Evolutionary conservation across 2,329 filamentous ascomycete genomes (phyloP), one percentile per base, ranked within the genome.

Genomic region (Alternaria gaisen): DNA sequence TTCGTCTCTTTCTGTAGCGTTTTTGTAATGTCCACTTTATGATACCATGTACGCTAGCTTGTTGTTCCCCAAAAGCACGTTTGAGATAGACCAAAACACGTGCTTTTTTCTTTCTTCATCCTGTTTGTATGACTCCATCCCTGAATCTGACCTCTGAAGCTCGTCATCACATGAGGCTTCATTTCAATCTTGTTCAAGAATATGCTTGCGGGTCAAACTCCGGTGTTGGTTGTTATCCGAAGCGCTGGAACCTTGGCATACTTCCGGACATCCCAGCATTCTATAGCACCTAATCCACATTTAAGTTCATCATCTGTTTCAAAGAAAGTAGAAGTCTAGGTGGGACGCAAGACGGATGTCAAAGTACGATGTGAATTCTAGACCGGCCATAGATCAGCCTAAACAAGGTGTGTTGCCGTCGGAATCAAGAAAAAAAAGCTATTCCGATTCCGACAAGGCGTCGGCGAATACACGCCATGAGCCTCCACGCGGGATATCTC

Each of bases 11-110:
- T 50, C 16, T 30, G 22, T 30, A 24, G 48, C 20, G 30, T 38
- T 14, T 24, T 24, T 32, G 18, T 58, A 18, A 50, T 44, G 28
- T 26, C 40, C 55, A 12, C 8, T 53, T 43, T 46, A 51, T 51
- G 44, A 50, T 50, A 51, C 53, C 43, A 50, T 50, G 10, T 18
- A 4, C 20, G 20, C 46, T 12, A 22, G 22, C 20, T 26, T 12
- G 20, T 18, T 16, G 11, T 26, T 10, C 9, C 10, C 24, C 16
- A 32, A 42, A 50, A 50, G 26, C 18, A 42, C 28, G 1, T 22
- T 40, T 4, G 32, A n/a, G 7, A 42, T 34, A 36, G 14, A 50
- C 16, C 20, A 10, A 18, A 18, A 38, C 24, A 14, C 40, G 16
- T 20, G 18, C 20, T 42, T 16, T 16, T 16, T 24, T 11, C 10